Conservation (phyloP, 352 stramenopile genomes). For the Globisporangium heterothallicum region DNA sequence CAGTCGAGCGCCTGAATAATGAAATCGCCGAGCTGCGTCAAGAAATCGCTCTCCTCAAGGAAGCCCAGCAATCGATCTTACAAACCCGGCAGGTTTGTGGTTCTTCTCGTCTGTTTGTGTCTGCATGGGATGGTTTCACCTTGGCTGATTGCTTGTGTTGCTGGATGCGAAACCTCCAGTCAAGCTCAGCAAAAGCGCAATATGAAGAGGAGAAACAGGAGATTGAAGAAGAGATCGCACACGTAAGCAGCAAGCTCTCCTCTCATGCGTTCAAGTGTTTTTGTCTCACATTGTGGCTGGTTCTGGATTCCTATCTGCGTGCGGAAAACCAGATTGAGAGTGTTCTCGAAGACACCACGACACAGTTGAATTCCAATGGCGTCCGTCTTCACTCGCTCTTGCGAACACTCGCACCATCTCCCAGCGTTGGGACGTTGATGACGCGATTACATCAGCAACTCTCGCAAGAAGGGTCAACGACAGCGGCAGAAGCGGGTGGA, state of each 20-base stretch:
- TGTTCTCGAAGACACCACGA: conserved; percentile 38
- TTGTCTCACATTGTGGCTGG: background rate
- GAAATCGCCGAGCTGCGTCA: conserved; percentile 49
- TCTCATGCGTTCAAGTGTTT: too few relatives aligned
- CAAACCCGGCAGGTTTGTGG: conserved; percentile 39
- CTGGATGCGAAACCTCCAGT: conserved; percentile 19
- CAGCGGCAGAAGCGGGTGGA: conserved; percentile 2
- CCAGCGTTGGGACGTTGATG: conserved; percentile 66
- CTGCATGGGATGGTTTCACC: background rate
- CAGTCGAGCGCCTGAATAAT: conserved; percentile 35
- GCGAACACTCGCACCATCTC: conserved; percentile 47
- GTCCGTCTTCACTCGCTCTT: conserved; percentile 60
- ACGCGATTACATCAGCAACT: conserved; percentile 70
- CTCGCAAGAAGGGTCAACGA: conserved; percentile 23
- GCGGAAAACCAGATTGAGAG: conserved; percentile 53
- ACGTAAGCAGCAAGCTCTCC: conserved; percentile 24
- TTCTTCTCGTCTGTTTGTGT: background rate
- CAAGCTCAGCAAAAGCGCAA: conserved; percentile 55
- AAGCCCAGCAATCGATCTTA: conserved; percentile 37
- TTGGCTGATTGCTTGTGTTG: conserved; percentile 6
- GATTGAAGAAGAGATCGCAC: conserved; percentile 48
- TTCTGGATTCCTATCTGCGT: too few relatives aligned
- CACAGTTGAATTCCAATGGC: conserved; percentile 51
- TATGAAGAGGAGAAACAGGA: conserved; percentile 59
- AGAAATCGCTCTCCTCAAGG: conserved; percentile 58